A percentile compares a stretch with the other conserved stretches of the same genome.
Conservation (phyloP, 768 basidiomycete species). For the Mycena rebaudengoi region DNA sequence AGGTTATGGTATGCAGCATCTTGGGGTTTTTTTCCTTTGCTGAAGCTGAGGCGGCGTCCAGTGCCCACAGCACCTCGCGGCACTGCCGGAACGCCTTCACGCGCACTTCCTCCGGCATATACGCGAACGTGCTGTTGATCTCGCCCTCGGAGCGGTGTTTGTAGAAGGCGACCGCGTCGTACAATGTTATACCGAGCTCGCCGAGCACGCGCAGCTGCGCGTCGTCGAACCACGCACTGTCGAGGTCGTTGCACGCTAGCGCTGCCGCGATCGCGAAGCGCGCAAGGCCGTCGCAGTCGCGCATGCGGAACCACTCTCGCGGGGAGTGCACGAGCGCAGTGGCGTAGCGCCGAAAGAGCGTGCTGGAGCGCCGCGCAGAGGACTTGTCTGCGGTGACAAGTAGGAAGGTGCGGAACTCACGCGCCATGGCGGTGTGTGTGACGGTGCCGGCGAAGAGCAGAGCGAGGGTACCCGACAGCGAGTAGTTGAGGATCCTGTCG, state of each 20-base stretch:
- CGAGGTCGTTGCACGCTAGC: neutral
- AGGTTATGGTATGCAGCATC: neutral
- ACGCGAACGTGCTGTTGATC: neutral
- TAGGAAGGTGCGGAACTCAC: too few species aligned
- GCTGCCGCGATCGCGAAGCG: neutral
- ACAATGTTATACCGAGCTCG: neutral
- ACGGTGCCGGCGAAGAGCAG: too few species aligned
- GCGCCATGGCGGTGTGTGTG: too few species aligned
- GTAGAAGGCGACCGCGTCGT: neutral
- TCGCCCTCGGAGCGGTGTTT: too few species aligned
- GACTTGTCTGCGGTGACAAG: too few species aligned
- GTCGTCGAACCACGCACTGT: neutral
- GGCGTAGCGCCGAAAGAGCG: neutral
- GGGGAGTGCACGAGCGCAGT: neutral
- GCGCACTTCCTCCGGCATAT: neutral
- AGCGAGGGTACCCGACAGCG: too few species aligned
- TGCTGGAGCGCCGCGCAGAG: too few species aligned
- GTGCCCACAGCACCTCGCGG: neutral
- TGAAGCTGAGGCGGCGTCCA: neutral
- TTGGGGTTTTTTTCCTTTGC: too few species aligned
- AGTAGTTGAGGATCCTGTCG: neutral
- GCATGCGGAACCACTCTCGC: neutral
- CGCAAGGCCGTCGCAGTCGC: neutral
- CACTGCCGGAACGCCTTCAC: neutral
- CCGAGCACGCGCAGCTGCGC: neutral